phyloP scores from a whole-genome alignment of 345 rosid genomes.

The Odontarrhena argentea region DNA sequence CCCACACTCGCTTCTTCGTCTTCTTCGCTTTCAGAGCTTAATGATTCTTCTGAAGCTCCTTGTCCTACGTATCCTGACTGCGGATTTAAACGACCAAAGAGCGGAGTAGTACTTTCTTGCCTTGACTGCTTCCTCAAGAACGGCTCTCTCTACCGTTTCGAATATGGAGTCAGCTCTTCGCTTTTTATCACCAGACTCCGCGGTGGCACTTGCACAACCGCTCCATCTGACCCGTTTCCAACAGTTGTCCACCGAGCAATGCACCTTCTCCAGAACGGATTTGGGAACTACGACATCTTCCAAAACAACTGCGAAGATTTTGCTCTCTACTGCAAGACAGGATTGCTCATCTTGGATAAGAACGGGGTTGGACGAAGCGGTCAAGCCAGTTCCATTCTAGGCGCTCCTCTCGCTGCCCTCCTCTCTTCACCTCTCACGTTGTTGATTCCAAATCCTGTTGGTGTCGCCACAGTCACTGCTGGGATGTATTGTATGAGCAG shows the following conservation, averaged over 20 bases:
- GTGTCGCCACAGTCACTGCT: slow-evolving; percentile 88
- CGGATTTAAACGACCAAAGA: slow-evolving; percentile 76
- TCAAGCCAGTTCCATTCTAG: slow-evolving; percentile 78
- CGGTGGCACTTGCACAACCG: slow-evolving; percentile 93
- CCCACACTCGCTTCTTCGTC: slow-evolving; percentile 31
- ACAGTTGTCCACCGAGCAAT: slow-evolving; percentile 81
- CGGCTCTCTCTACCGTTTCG: slow-evolving; percentile 79
- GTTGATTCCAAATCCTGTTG: slow-evolving; percentile 92
- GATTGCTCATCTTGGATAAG: slow-evolving; percentile 70
- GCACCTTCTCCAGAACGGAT: slow-evolving; percentile 97
- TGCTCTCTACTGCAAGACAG: slow-evolving; percentile 91
- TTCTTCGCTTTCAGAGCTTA: slow-evolving; percentile 42
- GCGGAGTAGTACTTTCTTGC: slow-evolving; percentile 88
- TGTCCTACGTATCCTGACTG: slow-evolving; percentile 84
- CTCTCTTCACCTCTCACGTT: slow-evolving; percentile 81
- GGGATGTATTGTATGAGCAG: slow-evolving; percentile 96
- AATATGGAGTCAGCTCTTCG: slow-evolving; percentile 68
- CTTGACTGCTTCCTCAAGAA: slow-evolving; percentile 83
- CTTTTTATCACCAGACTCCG: slow-evolving; percentile 76
- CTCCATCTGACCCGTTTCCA: slow-evolving; percentile 62
- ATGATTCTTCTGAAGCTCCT: slow-evolving; percentile 52
- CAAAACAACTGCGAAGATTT: slow-evolving; percentile 96
- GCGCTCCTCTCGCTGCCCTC: slow-evolving; percentile 91
- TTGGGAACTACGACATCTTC: slow-evolving; percentile 82
- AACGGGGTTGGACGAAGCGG: slow-evolving; percentile 82